Conservation (phyloP, 2,329 filamentous ascomycete genomes). For the Cordyceps militaris region DNA sequence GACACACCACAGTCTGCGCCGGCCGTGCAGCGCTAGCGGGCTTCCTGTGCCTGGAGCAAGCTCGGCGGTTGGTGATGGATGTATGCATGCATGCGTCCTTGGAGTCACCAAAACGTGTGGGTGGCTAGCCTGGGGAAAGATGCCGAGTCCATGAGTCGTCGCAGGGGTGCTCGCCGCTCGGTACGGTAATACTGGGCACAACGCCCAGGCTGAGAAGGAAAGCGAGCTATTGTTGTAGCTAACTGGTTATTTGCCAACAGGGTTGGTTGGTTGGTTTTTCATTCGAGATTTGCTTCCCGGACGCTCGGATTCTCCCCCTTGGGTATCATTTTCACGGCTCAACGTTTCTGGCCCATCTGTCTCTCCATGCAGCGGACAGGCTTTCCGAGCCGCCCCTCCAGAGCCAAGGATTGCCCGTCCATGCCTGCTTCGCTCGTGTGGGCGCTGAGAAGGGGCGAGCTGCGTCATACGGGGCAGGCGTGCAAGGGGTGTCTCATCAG, state of each 20-base stretch:
- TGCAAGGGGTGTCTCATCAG: conserved; percentile 29
- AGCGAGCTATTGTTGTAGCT: neutral
- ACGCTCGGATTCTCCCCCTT: neutral
- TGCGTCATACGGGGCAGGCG: conserved; percentile 23
- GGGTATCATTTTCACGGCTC: neutral
- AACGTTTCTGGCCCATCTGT: conserved; percentile 5
- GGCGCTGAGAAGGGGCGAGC: conserved; percentile 19
- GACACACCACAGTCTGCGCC: neutral
- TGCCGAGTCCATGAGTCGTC: conserved; percentile 13
- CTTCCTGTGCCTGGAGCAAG: conserved; percentile 9
- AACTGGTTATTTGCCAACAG: neutral
- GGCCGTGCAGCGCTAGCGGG: neutral
- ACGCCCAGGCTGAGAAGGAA: neutral
- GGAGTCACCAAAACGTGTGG: conserved; percentile 24
- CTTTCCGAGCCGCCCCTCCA: conserved; percentile 7
- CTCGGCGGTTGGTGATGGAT: conserved; percentile 15
- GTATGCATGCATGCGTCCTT: conserved; percentile 1
- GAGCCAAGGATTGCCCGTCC: conserved; percentile 14
- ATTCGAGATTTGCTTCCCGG: neutral
- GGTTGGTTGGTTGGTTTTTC: neutral
- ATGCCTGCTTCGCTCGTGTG: conserved; percentile 18
- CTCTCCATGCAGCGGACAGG: conserved; percentile 13
- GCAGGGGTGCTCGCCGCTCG: conserved; percentile 3
- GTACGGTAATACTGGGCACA: neutral
- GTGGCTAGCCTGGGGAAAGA: conserved; percentile 21